Base-by-base conservation (phyloP, 768 basidiomycete species). In the Mycena filopes region DNA sequence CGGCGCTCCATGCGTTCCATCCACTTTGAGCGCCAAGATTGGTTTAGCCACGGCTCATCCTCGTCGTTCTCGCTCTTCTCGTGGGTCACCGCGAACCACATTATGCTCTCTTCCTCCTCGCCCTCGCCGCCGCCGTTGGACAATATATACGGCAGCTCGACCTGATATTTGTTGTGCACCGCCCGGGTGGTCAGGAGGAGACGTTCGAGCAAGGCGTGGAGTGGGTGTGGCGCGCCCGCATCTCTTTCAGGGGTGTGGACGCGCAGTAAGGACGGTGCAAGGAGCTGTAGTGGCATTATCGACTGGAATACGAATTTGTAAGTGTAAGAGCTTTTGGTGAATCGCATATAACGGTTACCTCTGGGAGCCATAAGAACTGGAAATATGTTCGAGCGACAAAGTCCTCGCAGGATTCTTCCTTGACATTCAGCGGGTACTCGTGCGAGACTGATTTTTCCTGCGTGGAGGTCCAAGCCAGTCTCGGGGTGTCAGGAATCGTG, bases 351-450 rank as follows among this genome's bases (percentile, higher is more conserved):
- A 2, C 7, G 49, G 51, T 55, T 68, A 92, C 92, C 78, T 92
- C 86, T 48, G 92, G 91, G 45, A 93, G 82, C 91, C 91, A 93
- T 9, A 93, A 81, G 68, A 89, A 91, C 70, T 92, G 90, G 47
- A 91, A 83, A 74, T 93, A 93, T 4, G 82, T 87, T n/a, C 88
- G 81, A 3, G 80, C 81, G 25, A 89, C 82, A 70, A 83, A 88
- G 66, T 89, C 84, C 20, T 87, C 88, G 20, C 83, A 79, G 0
- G 82, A 78, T 69, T 88, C 86, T 43, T 78, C 67, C 47, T 76
- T 66, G 36, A 81, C 46, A 23, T 82, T 80, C 46, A 90, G 86
- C 3, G 88, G 89, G 68, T 81, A 89, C 23, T 90, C 89, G 43
- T 78, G 77, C 4, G 81, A 79, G 29, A 91, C 75, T 6, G 81